Percentiles rank a stretch among this genome's conserved stretches.
Conservation (phyloP, 495 filamentous ascomycete species). For the Xylaria palmicola region DNA sequence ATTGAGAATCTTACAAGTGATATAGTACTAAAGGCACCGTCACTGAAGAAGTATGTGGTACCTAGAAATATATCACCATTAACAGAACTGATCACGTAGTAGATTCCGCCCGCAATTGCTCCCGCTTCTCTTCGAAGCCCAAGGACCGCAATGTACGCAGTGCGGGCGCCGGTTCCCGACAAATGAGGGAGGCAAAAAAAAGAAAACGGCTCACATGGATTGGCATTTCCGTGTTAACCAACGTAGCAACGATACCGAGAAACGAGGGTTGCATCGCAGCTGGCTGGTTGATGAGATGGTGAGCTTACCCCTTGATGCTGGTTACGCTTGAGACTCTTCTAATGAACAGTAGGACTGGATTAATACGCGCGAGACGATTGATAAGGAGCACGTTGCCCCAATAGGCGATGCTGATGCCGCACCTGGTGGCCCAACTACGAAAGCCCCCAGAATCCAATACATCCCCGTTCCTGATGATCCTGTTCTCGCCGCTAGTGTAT, state of each 20-base stretch:
- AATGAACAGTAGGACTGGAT: conserved; percentile 73
- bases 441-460: conserved; percentile 65
- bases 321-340: conserved; percentile 9
- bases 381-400: conserved; percentile 54
- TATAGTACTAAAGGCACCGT: conserved; percentile 67
- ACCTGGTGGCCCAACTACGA: conserved; percentile 18
- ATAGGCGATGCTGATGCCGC: conserved; percentile 17
- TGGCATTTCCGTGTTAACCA: conserved; percentile 97
- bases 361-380: conserved; percentile 70
- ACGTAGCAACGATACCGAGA: conserved; percentile 77
- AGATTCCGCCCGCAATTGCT: conserved; percentile 76
- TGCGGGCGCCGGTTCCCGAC: conserved; percentile 84
- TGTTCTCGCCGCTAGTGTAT: conserved; percentile 65
- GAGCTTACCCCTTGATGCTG: conserved; percentile 36
- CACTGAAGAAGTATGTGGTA: conserved; percentile 73
- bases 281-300: conserved; percentile 94
- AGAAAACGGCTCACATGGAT: conserved; percentile 91
- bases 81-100: conserved; percentile 27
- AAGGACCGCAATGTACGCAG: conserved; percentile 81
- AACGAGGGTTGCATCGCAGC: conserved; percentile 79
- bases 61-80: conserved; percentile 6
- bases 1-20: conserved; percentile 50
- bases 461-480: conserved; percentile 81
- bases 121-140: conserved; percentile 68
- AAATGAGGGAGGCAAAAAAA: conserved; percentile 72